Evolutionary conservation across 805 yeast species (phyloP).

Genomic region (Debaryomyces hansenii): DNA sequence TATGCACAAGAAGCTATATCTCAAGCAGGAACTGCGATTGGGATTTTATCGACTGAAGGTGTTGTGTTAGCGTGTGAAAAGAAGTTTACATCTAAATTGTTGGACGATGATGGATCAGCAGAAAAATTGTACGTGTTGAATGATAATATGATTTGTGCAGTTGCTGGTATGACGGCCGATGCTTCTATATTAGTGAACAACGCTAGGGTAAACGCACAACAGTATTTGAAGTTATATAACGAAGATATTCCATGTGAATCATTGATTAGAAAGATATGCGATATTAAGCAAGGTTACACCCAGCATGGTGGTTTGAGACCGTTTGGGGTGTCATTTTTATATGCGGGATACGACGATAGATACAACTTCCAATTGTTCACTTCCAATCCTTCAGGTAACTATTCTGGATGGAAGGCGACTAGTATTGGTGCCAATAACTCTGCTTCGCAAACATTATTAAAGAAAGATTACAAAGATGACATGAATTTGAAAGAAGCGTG

Average conservation of each 20-base stretch:
- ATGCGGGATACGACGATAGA: conserved; percentile 92
- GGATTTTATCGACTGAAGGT: conserved; percentile 76
- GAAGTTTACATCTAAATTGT: conserved; percentile 86
- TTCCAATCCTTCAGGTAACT: conserved; percentile 96
- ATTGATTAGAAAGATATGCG: conserved; percentile 85
- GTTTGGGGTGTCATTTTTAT: conserved; percentile 93
- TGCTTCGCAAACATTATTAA: conserved; percentile 92
- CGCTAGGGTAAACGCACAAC: conserved; percentile 85
- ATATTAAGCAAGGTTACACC: conserved; percentile 95
- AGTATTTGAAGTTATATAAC: conserved; percentile 79
- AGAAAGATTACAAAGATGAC: conserved; percentile 91
- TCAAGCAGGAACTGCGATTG: conserved; percentile 82
- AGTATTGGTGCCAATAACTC: conserved; percentile 95
- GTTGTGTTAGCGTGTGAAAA: conserved; percentile 96
- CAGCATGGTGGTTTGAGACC: conserved; percentile 99
- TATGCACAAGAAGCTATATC: conserved; percentile 92
- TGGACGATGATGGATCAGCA: conserved; percentile 91
- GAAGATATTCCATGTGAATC: conserved; percentile 94
- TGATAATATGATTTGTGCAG: conserved; percentile 86
- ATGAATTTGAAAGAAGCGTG: conserved; percentile 72
- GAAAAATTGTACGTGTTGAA: conserved; percentile 88
- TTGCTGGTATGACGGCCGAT: conserved; percentile 97
- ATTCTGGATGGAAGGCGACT: conserved; percentile 98
- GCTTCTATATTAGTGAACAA: conserved; percentile 86
- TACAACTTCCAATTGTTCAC: conserved; percentile 91